Evolutionary conservation across 2,329 filamentous ascomycete genomes (phyloP).

Genomic region (Diaporthe citrichinensis): DNA sequence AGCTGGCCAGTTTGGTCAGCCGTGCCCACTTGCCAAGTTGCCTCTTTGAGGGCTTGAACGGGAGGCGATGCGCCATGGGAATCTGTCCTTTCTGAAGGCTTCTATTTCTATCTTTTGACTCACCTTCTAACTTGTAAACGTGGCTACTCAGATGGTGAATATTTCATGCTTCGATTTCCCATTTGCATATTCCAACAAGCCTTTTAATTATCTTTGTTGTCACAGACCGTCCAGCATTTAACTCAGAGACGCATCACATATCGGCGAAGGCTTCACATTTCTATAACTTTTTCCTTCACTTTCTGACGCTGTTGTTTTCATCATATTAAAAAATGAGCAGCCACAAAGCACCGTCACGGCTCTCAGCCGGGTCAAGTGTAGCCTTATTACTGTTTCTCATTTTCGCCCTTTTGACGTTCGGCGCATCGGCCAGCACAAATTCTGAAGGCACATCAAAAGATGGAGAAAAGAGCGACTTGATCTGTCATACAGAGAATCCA

Average conservation of each 20-base stretch:
- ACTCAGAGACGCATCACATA: background rate
- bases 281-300: background rate
- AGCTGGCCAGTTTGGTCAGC: constrained; percentile 29
- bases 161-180: background rate
- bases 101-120: constrained; percentile 47
- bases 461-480: constrained; percentile 58
- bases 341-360: background rate
- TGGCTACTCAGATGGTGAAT: constrained; percentile 11
- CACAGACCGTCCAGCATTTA: background rate
- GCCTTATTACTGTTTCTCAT: constrained; percentile 35
- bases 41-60: constrained; percentile 20
- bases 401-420: constrained; percentile 36
- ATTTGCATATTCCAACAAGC: background rate
- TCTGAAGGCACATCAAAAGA: constrained; percentile 8
- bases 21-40: constrained; percentile 12
- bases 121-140: constrained; percentile 39
- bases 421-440: constrained; percentile 22
- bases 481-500: constrained; percentile 73
- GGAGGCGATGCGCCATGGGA: constrained; percentile 2
- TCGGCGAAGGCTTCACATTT: background rate
- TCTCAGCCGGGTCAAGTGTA: constrained; percentile 12
- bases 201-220: background rate
- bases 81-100: constrained; percentile 50
- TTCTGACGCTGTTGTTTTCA: background rate
- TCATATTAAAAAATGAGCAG: constrained; percentile 13